Percentiles rank a stretch among this genome's conserved stretches.
Conservation (phyloP, 257 asterid species). For the Rhazya stricta region DNA sequence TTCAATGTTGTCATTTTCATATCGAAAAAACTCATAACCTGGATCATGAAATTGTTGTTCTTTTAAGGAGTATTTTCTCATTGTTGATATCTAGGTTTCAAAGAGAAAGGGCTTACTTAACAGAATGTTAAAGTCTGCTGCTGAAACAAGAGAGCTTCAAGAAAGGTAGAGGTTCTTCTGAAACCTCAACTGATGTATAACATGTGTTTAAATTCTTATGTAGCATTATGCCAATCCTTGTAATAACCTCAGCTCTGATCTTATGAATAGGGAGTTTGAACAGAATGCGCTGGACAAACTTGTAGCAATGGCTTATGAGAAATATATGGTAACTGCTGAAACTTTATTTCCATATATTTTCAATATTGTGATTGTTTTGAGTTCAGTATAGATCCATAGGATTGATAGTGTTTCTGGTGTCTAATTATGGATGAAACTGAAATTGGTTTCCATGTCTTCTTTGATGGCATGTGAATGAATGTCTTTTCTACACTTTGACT, state of each 20-base stretch:
- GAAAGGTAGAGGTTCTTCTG: conserved; percentile 44
- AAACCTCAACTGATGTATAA: conserved; percentile 12
- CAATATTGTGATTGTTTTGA: neutral
- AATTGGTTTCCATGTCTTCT: conserved; percentile 2
- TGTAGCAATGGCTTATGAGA: conserved; percentile 71
- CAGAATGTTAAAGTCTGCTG: conserved; percentile 49
- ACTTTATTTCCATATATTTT: conserved; percentile 20
- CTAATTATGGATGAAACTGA: conserved; percentile 3
- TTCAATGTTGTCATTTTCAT: neutral
- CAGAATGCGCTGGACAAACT: conserved; percentile 69
- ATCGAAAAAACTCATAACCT: neutral
- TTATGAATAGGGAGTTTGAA: conserved; percentile 65
- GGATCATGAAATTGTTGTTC: neutral
- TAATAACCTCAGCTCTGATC: conserved; percentile 26
- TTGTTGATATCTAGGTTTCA: conserved; percentile 43
- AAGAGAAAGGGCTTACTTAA: conserved; percentile 52
- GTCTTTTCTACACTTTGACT: neutral
- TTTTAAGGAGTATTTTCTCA: conserved; percentile 11
- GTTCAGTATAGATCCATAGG: neutral
- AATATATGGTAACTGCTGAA: conserved; percentile 66
- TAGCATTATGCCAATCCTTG: conserved; percentile 9
- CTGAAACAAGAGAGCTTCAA: conserved; percentile 59
- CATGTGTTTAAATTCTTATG: conserved; percentile 18
- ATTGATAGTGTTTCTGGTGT: neutral
- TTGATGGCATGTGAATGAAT: neutral